Evolutionary conservation across 208 protist species (phyloP).

Genomic region (Acanthamoeba quina): DNA sequence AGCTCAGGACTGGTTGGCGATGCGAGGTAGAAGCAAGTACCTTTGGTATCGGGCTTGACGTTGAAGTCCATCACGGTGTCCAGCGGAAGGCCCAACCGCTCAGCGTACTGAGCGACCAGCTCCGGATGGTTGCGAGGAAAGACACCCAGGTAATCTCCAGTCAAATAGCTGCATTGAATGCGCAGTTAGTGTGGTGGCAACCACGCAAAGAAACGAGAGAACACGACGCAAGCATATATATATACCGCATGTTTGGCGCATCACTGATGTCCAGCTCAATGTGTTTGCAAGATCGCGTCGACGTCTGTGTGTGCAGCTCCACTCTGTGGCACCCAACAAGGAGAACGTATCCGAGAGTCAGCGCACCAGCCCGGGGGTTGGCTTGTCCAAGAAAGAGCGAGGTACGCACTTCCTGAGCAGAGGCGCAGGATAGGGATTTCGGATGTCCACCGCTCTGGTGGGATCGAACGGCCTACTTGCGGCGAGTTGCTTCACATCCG

Average conservation of each 20-base stretch:
- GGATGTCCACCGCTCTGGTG: slow-evolving; percentile 6
- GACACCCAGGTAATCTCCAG: slow-evolving; percentile 67
- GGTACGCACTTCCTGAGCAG: neutral
- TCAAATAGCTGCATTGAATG: slow-evolving; percentile 25
- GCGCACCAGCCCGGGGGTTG: neutral
- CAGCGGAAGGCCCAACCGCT: neutral
- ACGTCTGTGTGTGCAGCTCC: neutral
- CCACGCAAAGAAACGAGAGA: neutral
- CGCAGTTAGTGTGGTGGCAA: no score
- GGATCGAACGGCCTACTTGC: neutral
- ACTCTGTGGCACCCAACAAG: neutral
- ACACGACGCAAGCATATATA: neutral
- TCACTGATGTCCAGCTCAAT: slow-evolving; percentile 29
- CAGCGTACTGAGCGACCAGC: neutral
- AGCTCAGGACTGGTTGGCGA: neutral
- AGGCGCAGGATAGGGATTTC: neutral
- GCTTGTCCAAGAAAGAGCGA: neutral
- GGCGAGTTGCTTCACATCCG: neutral
- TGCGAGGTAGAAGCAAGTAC: neutral
- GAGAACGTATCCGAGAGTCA: neutral
- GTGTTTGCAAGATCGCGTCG: slow-evolving; percentile 16
- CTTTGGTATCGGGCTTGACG: neutral
- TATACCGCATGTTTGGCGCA: slow-evolving; percentile 16
- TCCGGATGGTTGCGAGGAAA: slow-evolving; percentile 56
- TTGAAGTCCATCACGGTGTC: neutral